These are phyloP conservation scores for Danielozyma ontarioensis DNA, from an alignment of 805 yeast genomes.

Conservation along the genomic window DNA sequence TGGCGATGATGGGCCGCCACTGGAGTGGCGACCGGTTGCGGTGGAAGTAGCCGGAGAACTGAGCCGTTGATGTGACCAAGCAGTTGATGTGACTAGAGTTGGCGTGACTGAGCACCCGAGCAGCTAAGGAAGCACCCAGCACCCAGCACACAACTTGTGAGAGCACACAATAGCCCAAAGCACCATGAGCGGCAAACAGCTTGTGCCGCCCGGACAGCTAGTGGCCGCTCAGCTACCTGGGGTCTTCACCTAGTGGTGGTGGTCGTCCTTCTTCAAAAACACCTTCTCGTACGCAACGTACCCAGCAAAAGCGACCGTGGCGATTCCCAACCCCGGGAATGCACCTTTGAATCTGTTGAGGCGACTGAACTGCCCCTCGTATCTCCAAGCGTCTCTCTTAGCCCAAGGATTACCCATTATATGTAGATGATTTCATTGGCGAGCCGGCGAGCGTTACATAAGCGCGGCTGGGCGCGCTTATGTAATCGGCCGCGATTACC, in stretches of 20 bases:
- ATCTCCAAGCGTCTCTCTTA: conserved; percentile 86
- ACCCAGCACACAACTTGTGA: too few species aligned
- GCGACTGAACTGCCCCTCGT: conserved; percentile 74
- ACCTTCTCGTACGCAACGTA: conserved; percentile 61
- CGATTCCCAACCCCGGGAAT: conserved; percentile 79
- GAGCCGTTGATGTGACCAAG: too few species aligned
- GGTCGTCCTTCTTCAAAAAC: conserved; percentile 30
- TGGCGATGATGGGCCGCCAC: too few species aligned
- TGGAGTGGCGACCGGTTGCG: too few species aligned
- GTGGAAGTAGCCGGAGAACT: too few species aligned
- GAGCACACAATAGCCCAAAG: too few species aligned
- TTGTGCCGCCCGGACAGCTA: too few species aligned
- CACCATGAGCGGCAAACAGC: too few species aligned
- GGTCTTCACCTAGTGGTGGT: conserved; percentile 19
- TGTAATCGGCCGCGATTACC: too few species aligned
- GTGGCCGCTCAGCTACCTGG: conserved; percentile 11
- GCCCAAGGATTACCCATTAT: conserved; percentile 26
- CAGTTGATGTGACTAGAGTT: too few species aligned
- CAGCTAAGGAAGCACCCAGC: too few species aligned
- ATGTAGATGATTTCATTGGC: neutral
- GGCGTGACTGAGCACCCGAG: too few species aligned
- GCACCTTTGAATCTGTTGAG: conserved; percentile 62
- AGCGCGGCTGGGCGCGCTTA: neutral
- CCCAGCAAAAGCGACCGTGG: conserved; percentile 66
- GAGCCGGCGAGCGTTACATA: neutral